Evolutionary conservation across 306 rosid genomes (phyloP), one percentile per base, ranked within the genome.

Genomic region (Prunus mongolica): DNA sequence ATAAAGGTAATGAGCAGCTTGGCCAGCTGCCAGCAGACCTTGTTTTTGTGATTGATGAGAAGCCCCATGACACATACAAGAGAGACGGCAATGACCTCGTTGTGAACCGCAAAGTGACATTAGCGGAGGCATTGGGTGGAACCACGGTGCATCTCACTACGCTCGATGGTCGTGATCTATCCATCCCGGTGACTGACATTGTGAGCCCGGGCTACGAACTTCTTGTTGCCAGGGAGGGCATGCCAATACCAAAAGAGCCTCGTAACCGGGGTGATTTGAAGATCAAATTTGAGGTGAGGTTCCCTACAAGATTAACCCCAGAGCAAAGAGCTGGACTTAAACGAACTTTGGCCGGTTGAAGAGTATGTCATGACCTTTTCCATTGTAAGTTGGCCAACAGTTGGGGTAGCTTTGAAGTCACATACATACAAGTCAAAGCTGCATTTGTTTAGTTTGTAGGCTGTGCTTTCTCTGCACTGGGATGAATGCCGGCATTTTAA

Each of bases 121-220:
- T 96, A 63, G 91, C 97, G 0, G 99, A 93, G 80, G 98, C 96
- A 38, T 76, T 96, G 45, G 97, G 98, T 65, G 98, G 99, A 46
- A 91, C 97, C 19, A 84, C 89, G 1, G 51, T 92, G 51, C 78
- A 78, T 25, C 61, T 96, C 8, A 84, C 78, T 12, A 81, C 97
- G 1, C 92, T 92, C 0, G 93, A 92, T 34, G 82, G 82, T 3
- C 93, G 96, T 12, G 77, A 50, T 47, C 62, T 91, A 18, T 76
- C 85, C 0, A 30, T 92, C 15, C 90, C 96, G 2, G 89, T 96
- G 65, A 88, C 78, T 13, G 88, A 89, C 69, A 89, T 92, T 18
- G 91, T 92, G 68, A 92, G 88, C 87, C 94, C 98, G 2, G 93
- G 96, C 41, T 93, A 84, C 16, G 99, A 96, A 88, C 77, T 89